Conservation (phyloP, 768 basidiomycete species). For the Tylopilus rubrobrunneus region DNA sequence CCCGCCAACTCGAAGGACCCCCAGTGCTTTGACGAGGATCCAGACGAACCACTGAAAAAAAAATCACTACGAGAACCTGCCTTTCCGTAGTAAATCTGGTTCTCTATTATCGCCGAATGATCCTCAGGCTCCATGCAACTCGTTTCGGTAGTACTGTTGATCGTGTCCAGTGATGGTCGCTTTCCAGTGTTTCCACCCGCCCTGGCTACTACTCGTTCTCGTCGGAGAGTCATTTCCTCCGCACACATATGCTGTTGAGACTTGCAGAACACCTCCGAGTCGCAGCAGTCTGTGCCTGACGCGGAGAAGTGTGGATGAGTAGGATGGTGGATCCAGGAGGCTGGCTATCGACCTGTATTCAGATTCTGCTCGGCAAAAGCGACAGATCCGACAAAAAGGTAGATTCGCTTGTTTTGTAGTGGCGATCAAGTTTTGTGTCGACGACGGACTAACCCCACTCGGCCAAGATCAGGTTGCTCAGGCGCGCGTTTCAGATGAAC, state of each 20-base stretch:
- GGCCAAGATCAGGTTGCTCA: not conserved
- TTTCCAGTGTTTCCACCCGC: constrained; percentile 55
- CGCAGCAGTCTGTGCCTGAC: constrained; percentile 34
- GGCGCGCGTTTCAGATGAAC: not conserved
- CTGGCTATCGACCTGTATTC: no score
- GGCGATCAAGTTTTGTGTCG: not conserved
- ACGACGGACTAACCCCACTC: not conserved
- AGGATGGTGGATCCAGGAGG: no score
- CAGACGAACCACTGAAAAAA: constrained; percentile 37
- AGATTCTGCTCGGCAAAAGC: no score
- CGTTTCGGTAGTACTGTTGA: constrained; percentile 33
- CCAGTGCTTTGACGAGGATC: constrained; percentile 25
- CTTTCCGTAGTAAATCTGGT: constrained; percentile 46
- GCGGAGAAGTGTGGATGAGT: no score
- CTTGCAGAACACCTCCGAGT: constrained; percentile 52
- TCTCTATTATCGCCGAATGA: not conserved
- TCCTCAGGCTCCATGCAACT: constrained; percentile 1
- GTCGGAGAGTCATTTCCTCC: constrained; percentile 56
- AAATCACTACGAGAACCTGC: constrained; percentile 51
- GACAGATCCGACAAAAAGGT: no score
- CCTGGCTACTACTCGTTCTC: constrained; percentile 61
- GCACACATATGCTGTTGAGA: constrained; percentile 41
- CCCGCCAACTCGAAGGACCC: constrained; percentile 8
- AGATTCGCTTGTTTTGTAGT: not conserved
- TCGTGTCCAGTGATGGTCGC: constrained; percentile 52